Evolutionary conservation across 1,139 yeast genomes (phyloP).

Genomic region (Kodamaea derodonti): DNA sequence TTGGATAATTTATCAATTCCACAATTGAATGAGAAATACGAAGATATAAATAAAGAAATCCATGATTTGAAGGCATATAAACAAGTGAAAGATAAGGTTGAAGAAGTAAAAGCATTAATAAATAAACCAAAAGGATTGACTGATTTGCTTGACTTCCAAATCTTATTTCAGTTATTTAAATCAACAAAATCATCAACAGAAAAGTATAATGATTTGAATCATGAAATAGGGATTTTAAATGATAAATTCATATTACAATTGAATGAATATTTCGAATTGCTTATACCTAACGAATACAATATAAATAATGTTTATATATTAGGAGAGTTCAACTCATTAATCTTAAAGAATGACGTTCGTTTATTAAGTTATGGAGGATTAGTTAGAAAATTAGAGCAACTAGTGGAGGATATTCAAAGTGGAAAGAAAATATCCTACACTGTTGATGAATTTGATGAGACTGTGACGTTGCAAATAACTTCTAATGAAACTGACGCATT

Average conservation of each 20-base stretch:
- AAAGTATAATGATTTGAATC: slow-evolving; percentile 3
- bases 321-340: slow-evolving; percentile 13
- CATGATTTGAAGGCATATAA: slow-evolving; percentile 5
- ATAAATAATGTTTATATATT: slow-evolving; percentile 17
- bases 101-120: slow-evolving; percentile 9
- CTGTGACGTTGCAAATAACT: neutral
- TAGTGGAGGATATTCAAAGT: slow-evolving; percentile 8
- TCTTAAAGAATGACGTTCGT: slow-evolving; percentile 12
- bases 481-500: slow-evolving; percentile 1
- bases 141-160: slow-evolving; percentile 15
- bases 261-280: slow-evolving; percentile 17
- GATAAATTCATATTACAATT: slow-evolving; percentile 14
- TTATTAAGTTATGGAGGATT: slow-evolving; percentile 10
- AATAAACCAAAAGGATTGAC: slow-evolving; percentile 9
- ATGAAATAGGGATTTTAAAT: slow-evolving; percentile 7
- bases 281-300: slow-evolving; percentile 22
- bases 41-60: slow-evolving; percentile 7
- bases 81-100: slow-evolving; percentile 4
- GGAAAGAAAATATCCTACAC: slow-evolving; percentile 3
- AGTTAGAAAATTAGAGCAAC: slow-evolving; percentile 9
- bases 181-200: neutral
- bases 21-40: slow-evolving; percentile 10
- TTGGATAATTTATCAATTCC: slow-evolving; percentile 6
- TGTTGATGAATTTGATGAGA: slow-evolving; percentile 7
- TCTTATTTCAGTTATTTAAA: slow-evolving; percentile 10